phyloP scores from a whole-genome alignment of 306 rosid genomes.

The Mucuna pruriens region DNA sequence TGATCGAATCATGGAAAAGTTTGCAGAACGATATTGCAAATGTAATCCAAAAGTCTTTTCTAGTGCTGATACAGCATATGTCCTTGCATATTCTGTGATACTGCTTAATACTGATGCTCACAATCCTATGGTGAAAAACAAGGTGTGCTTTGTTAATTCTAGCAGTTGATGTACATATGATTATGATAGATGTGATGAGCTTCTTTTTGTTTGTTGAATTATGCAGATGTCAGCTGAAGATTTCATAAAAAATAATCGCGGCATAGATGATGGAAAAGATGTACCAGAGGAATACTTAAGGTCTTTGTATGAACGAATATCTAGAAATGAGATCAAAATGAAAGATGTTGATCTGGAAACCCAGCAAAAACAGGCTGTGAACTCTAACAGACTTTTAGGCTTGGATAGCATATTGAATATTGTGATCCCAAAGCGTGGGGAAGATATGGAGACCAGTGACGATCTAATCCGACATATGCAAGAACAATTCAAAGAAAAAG shows the following conservation, averaged over 20 bases:
- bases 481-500: constrained; percentile 97
- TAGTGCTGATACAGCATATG: constrained; percentile 99
- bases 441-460: constrained; percentile 93
- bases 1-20: constrained; percentile 98
- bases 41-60: constrained; percentile 90
- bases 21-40: constrained; percentile 97
- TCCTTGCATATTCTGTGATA: constrained; percentile 98
- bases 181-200: constrained; percentile 31
- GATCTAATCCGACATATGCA: constrained; percentile 97
- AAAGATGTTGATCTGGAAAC: constrained; percentile 85
- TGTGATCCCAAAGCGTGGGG: constrained; percentile 90
- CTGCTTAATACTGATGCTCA: constrained; percentile 97
- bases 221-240: constrained; percentile 98
- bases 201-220: constrained; percentile 37
- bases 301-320: constrained; percentile 89
- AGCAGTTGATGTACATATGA: constrained; percentile 26
- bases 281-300: constrained; percentile 89
- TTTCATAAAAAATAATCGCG: constrained; percentile 98
- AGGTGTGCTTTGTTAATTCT: constrained; percentile 61
- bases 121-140: constrained; percentile 94
- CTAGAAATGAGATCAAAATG: constrained; percentile 98
- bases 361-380: constrained; percentile 85
- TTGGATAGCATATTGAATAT: constrained; percentile 94
- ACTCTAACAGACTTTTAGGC: constrained; percentile 84
- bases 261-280: constrained; percentile 99